A percentile compares a stretch with the other conserved stretches of the same genome.
Conservation (phyloP, 306 rosid species). For the Oxytropis ochrocephala region DNA sequence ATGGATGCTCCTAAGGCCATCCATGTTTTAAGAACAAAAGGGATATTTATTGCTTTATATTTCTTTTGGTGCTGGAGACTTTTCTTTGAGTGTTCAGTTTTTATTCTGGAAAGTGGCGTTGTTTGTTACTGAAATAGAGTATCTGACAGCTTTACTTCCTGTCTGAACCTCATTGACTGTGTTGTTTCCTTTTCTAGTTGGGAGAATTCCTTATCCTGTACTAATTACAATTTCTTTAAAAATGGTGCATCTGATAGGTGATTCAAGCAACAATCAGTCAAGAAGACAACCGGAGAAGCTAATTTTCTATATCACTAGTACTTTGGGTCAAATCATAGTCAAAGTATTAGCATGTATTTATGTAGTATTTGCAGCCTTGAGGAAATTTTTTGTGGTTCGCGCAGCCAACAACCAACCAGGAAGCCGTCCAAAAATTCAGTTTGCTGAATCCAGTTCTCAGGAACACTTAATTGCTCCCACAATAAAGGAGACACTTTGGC, state of each 20-base stretch:
- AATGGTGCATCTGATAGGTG: conserved; percentile 46
- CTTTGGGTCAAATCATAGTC: conserved; percentile 35
- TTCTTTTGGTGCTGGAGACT: background rate
- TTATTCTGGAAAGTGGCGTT: background rate
- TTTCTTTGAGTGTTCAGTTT: background rate
- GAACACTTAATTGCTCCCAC: conserved; percentile 36
- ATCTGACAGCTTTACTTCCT: conserved; percentile 18
- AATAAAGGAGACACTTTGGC: conserved; percentile 57
- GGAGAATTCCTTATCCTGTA: background rate
- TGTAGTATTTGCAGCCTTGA: conserved; percentile 38
- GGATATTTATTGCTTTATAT: background rate
- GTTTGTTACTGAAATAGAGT: conserved; percentile 23
- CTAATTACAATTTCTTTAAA: background rate
- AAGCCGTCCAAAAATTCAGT: conserved; percentile 19
- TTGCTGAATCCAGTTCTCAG: conserved; percentile 35
- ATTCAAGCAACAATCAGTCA: conserved; percentile 28
- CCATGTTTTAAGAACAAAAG: background rate
- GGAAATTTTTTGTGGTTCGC: conserved; percentile 33
- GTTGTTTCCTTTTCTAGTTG: conserved; percentile 6
- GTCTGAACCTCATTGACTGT: background rate
- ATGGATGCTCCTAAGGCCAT: background rate
- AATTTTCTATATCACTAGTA: conserved; percentile 36
- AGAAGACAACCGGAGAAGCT: conserved; percentile 41
- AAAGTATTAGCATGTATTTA: conserved; percentile 51
- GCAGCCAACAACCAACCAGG: conserved; percentile 25